Evolutionary conservation across 1,284 basidiomycete species (phyloP).

Genomic region (Fomitiporia mediterranea): DNA sequence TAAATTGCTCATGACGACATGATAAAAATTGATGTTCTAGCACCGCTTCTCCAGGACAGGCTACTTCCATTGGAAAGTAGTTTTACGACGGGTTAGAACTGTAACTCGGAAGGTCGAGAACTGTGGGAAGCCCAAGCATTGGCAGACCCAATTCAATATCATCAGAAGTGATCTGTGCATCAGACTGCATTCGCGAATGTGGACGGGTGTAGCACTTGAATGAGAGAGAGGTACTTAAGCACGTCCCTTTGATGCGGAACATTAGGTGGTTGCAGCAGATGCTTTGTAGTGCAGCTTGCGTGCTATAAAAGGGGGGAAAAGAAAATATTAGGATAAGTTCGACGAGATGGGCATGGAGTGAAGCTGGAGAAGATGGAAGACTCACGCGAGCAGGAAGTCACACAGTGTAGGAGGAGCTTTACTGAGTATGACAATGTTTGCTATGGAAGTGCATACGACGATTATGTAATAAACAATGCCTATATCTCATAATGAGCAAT

Average conservation of each 20-base stretch:
- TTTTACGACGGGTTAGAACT: too few species aligned
- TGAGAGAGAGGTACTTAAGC: neutral
- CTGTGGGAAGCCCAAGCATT: too few species aligned
- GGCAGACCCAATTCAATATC: too few species aligned
- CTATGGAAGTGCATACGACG: neutral
- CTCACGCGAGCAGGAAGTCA: neutral
- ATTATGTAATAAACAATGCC: neutral
- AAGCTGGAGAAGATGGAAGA: too few species aligned
- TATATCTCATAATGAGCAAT: neutral
- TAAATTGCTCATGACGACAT: too few species aligned
- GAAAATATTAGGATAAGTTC: neutral
- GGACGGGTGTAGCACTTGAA: neutral
- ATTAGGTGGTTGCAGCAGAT: constrained; percentile 9
- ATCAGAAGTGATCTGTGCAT: too few species aligned
- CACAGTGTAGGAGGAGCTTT: neutral
- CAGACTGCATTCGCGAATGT: too few species aligned
- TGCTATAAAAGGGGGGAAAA: neutral
- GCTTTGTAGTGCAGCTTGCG: constrained; percentile 11
- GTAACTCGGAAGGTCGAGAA: too few species aligned
- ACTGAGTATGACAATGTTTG: constrained; percentile 1
- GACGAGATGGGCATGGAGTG: neutral
- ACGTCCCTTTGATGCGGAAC: neutral
- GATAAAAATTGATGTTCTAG: too few species aligned
- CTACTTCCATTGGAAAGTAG: too few species aligned
- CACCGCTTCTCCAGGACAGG: too few species aligned